Percentiles rank a stretch among this genome's conserved stretches.
Evolutionary conservation across 2,329 filamentous ascomycete genomes (phyloP).

Genomic region (Tetracladium maxilliforme): DNA sequence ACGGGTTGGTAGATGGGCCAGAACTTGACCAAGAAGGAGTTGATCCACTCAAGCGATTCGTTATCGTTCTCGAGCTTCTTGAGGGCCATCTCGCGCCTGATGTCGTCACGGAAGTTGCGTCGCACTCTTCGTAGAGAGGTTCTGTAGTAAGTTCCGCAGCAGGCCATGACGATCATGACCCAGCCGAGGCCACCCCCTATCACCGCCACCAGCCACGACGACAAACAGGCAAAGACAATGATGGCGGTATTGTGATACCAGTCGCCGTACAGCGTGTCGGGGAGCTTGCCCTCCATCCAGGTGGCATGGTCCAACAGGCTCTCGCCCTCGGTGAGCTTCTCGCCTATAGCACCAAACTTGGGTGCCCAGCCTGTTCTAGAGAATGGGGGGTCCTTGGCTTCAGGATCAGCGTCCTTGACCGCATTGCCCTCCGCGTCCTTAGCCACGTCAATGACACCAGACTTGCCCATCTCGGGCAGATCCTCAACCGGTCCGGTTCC

Average conservation of each 20-base stretch:
- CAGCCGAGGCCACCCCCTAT: slow-evolving; percentile 85
- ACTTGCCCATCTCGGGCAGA: slow-evolving; percentile 49
- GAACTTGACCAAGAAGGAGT: slow-evolving; percentile 96
- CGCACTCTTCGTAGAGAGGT: slow-evolving; percentile 88
- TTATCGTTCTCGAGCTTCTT: slow-evolving; percentile 77
- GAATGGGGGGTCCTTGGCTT: too few species aligned
- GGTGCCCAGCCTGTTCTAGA: slow-evolving; percentile 83
- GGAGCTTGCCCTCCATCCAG: slow-evolving; percentile 67
- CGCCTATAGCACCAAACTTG: slow-evolving; percentile 57
- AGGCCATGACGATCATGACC: slow-evolving; percentile 85
- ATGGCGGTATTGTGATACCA: slow-evolving; percentile 98
- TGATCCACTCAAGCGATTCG: slow-evolving; percentile 97
- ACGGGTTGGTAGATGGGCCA: slow-evolving; percentile 98
- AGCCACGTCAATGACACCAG: slow-evolving; percentile 36
- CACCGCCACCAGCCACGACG: slow-evolving; percentile 79
- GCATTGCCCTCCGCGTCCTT: slow-evolving; percentile 31
- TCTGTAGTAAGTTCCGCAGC: slow-evolving; percentile 89
- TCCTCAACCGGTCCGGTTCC: too few species aligned
- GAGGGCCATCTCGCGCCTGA: slow-evolving; percentile 78
- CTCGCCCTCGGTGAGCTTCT: slow-evolving; percentile 40
- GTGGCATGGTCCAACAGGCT: slow-evolving; percentile 79
- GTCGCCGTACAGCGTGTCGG: slow-evolving; percentile 87
- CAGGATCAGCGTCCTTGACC: slow-evolving; percentile 38
- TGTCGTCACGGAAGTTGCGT: slow-evolving; percentile 90
- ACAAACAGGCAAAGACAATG: slow-evolving; percentile 82